Base-by-base conservation (phyloP, 176 grass and related monocot species). In the Juncus inflexus region DNA sequence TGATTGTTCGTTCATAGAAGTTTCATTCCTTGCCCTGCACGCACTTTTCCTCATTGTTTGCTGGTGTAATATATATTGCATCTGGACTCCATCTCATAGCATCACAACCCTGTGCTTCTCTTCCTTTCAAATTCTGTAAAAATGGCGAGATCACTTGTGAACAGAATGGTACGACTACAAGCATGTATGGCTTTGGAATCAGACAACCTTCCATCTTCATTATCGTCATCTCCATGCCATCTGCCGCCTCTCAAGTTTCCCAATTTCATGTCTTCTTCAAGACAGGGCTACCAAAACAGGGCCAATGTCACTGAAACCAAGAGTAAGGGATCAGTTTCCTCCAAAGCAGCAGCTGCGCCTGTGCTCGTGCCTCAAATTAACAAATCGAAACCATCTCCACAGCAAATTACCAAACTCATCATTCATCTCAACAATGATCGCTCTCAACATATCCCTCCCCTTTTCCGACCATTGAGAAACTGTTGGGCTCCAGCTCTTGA, bases 101-200 rank as follows among this genome's bases (percentile, higher is more conserved):
- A 28, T 28, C 19, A 28, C 19, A 28, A 28, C 1, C 19, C 19
- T 28, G 19, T 28, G 19, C 19, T 28, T 28, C 19, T 28, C 19
- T 28, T 28, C 19, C 19, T 28, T 28, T 28, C 19, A 28, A 28
- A 28, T 28, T 28, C 19, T 28, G 19, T 28, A 14, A 69, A 63
- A 76, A 90, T 90, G 86, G 78, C 78, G 1, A 65, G 65, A 50
- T 47, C 43, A 9, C 50, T 74, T 12, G 47, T 74, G 11, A 62
- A 76, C 75, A 58, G 52, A 69, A 14, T 81, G 14, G 41, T 83
- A 8, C 40, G 70, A 36, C 11, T 55, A 2, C 55, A 39, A n/a
- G 12, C 56, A 39, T 47, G 80, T 35, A 58, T 65, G 43, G 11
- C 62, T 35, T 16, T 28, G 5, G 0, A 70, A 82, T 37, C 39